phyloP scores from a whole-genome alignment of 352 stramenopile species.

The Blastocystis sp. region DNA sequence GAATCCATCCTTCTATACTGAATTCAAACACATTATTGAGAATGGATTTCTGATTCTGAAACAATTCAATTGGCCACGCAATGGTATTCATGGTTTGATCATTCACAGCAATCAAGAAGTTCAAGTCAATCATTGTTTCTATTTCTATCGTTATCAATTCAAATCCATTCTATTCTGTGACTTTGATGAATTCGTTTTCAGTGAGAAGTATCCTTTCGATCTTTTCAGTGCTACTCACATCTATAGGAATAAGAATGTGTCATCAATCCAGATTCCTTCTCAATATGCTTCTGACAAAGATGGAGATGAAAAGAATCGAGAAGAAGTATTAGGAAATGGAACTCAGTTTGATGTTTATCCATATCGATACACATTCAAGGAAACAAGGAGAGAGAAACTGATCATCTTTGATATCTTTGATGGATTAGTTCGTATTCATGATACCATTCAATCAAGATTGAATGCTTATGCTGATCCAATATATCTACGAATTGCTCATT shows the following conservation, averaged over 20 bases:
- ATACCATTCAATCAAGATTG: no score
- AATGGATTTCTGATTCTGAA: not conserved
- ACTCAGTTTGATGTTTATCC: not conserved
- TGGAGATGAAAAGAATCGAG: no score
- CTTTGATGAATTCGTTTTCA: slow-evolving; percentile 27
- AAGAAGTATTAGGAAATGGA: not conserved
- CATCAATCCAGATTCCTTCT: no score
- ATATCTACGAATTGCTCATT: no score
- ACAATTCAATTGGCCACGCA: slow-evolving; percentile 13
- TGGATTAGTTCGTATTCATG: not conserved
- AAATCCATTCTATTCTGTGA: slow-evolving; percentile 22
- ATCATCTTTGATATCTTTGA: not conserved
- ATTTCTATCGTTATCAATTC: not conserved
- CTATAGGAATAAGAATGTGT: no score
- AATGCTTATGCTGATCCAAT: no score
- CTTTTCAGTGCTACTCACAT: no score
- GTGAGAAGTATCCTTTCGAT: not conserved
- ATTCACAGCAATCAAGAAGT: slow-evolving; percentile 7
- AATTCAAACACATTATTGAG: not conserved
- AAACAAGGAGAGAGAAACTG: not conserved
- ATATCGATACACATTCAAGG: not conserved
- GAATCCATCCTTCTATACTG: not conserved
- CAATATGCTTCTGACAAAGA: no score
- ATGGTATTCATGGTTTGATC: not conserved
- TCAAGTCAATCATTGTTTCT: slow-evolving; percentile 13